Evolutionary conservation across 2,329 filamentous ascomycete species (phyloP).

Genomic region (Cytospora mali): DNA sequence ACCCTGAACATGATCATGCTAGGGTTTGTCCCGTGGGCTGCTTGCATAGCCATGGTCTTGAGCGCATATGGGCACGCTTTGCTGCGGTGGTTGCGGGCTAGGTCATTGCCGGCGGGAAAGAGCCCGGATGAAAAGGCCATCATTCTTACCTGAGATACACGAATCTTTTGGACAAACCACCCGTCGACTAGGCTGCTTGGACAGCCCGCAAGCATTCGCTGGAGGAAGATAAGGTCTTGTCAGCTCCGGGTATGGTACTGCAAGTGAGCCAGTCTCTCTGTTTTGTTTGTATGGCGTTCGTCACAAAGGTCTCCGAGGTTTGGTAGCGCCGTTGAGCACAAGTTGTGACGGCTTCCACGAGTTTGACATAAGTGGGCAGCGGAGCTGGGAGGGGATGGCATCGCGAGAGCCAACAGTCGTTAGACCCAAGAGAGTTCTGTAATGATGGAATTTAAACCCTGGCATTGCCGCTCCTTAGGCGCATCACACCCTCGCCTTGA

Average conservation of each 20-base stretch:
- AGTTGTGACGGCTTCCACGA: neutral
- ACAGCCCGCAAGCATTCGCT: no score
- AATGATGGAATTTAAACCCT: no score
- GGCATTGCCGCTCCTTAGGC: neutral
- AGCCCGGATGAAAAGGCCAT: neutral
- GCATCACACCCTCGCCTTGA: neutral
- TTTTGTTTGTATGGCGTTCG: neutral
- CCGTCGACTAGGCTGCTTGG: neutral
- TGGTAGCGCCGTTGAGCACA: no score
- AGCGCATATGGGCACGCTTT: conserved; percentile 35
- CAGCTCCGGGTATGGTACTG: no score
- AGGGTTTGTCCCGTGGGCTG: conserved; percentile 40
- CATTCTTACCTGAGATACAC: neutral
- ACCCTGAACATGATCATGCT: conserved; percentile 39
- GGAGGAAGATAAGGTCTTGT: no score
- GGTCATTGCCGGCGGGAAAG: neutral
- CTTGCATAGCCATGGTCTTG: conserved; percentile 40
- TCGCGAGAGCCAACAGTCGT: neutral
- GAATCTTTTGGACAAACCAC: no score
- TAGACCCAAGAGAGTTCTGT: no score
- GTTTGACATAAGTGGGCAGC: neutral
- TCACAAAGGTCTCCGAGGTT: neutral
- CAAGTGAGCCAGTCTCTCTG: neutral
- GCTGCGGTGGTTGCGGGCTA: neutral
- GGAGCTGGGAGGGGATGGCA: neutral